Conservation (phyloP, 176 grass and related monocot genomes). For the Carex littledalei region DNA sequence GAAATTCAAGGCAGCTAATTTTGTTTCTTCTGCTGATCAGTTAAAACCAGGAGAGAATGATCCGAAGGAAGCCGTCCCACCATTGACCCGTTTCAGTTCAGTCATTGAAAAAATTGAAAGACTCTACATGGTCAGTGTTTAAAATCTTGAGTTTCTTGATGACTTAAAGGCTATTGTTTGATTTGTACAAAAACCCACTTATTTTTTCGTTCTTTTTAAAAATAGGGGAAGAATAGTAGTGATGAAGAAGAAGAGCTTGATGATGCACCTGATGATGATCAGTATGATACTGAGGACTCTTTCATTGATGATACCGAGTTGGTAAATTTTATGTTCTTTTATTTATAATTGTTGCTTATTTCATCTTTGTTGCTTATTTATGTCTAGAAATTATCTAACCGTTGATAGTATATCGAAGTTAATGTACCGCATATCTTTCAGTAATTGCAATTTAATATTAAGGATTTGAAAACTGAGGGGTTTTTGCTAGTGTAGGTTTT, state of each 20-base stretch:
- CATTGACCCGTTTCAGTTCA: constrained; percentile 82
- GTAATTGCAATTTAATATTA: background rate
- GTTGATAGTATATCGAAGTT: background rate
- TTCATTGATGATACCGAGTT: constrained; percentile 97
- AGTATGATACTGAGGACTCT: constrained; percentile 99
- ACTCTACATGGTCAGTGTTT: constrained; percentile 80
- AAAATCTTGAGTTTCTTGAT: background rate
- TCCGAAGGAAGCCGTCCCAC: constrained; percentile 43
- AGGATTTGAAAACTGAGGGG: background rate
- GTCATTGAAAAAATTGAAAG: constrained; percentile 99
- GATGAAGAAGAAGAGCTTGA: constrained; percentile 95
- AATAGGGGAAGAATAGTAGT: constrained; percentile 90
- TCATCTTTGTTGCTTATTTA: background rate
- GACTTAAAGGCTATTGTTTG: background rate
- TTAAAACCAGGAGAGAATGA: constrained; percentile 57
- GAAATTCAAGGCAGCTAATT: background rate
- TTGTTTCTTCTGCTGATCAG: constrained; percentile 25
- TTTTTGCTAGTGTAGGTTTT: background rate
- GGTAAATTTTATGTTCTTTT: constrained; percentile 43
- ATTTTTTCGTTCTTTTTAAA: constrained; percentile 23
- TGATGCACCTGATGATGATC: constrained; percentile 90
- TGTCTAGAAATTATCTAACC: background rate
- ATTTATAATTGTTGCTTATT: background rate
- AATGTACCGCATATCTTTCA: background rate
- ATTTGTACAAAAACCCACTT: background rate